Conservation (phyloP, 768 basidiomycete species). For the Termitomyces titanicus region DNA sequence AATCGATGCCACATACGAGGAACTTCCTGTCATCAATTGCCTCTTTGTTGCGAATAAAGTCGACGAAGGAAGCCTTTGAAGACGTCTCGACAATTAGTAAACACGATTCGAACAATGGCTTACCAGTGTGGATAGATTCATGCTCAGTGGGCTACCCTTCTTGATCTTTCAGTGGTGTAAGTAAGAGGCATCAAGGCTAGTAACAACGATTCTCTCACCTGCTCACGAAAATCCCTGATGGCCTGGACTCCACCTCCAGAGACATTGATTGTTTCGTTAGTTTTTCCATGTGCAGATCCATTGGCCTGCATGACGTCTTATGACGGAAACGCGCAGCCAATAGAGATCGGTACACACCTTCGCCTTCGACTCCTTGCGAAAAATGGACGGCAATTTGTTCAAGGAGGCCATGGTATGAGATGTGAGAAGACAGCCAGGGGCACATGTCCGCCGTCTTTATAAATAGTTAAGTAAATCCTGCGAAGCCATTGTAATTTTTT, state of each 20-base stretch:
- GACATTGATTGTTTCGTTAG: slow-evolving; percentile 4
- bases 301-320: slow-evolving; percentile 10
- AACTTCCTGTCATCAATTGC: slow-evolving; percentile 77
- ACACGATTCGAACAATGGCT: slow-evolving; percentile 12
- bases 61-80: slow-evolving; percentile 54
- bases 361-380: slow-evolving; percentile 13
- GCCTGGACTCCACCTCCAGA: slow-evolving; percentile 23
- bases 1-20: slow-evolving; percentile 42
- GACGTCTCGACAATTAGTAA: neutral
- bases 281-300: slow-evolving; percentile 10
- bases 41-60: slow-evolving; percentile 54
- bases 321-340: neutral
- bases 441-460: slow-evolving; percentile 3
- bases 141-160: slow-evolving; percentile 32
- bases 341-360: neutral
- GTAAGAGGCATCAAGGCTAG: neutral
- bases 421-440: neutral
- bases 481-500: neutral
- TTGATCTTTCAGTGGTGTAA: slow-evolving; percentile 33
- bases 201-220: slow-evolving; percentile 25
- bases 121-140: slow-evolving; percentile 42
- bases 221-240: slow-evolving; percentile 40
- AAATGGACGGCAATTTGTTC: slow-evolving; percentile 20
- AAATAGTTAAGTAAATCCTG: neutral
- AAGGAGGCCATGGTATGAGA: slow-evolving; percentile 13